A percentile compares a stretch with the other conserved stretches of the same genome.
Evolutionary conservation across 2,329 filamentous ascomycete genomes (phyloP).

Genomic region (Penicillium brevicompactum): DNA sequence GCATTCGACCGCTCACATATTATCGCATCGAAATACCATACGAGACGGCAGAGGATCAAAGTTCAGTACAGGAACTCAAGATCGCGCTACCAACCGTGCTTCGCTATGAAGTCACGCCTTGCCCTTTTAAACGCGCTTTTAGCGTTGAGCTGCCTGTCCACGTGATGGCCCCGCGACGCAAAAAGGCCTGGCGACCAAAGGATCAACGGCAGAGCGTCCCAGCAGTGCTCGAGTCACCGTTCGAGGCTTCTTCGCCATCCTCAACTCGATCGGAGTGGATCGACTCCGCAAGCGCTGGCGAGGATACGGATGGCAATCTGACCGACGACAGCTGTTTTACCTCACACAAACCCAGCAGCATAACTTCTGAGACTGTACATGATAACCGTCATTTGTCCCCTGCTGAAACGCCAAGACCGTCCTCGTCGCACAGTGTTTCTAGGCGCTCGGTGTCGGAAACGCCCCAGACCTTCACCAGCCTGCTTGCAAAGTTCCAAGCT

Average conservation of each 20-base stretch:
- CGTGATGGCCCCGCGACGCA: conserved; percentile 65
- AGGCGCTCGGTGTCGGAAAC: conserved; percentile 32
- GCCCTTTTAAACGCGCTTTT: conserved; percentile 79
- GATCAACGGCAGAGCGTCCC: conserved; percentile 46
- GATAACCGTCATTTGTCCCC: conserved; percentile 20
- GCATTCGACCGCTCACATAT: conserved; percentile 79
- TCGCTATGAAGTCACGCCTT: conserved; percentile 83
- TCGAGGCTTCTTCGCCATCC: conserved; percentile 12
- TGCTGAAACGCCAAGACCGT: conserved; percentile 5
- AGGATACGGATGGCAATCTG: conserved; percentile 35
- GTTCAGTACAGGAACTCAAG: conserved; percentile 68
- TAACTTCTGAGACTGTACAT: conserved; percentile 25
- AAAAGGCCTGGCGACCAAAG: conserved; percentile 69
- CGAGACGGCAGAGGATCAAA: conserved; percentile 63
- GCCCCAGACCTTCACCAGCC: conserved; percentile 36
- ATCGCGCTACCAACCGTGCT: conserved; percentile 71
- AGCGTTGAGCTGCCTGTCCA: conserved; percentile 72
- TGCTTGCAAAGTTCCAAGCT: conserved; percentile 43
- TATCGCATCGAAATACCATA: conserved; percentile 87
- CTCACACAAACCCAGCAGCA: conserved; percentile 26
- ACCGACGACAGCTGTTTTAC: conserved; percentile 35
- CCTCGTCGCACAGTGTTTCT: conserved; percentile 11
- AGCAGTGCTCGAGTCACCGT: conserved; percentile 10
- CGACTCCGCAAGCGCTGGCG: conserved; percentile 32
- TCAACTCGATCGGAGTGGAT: conserved; percentile 17